Evolutionary conservation across 2,329 filamentous ascomycete genomes (phyloP).

Genomic region (Achaetomium macrosporum): DNA sequence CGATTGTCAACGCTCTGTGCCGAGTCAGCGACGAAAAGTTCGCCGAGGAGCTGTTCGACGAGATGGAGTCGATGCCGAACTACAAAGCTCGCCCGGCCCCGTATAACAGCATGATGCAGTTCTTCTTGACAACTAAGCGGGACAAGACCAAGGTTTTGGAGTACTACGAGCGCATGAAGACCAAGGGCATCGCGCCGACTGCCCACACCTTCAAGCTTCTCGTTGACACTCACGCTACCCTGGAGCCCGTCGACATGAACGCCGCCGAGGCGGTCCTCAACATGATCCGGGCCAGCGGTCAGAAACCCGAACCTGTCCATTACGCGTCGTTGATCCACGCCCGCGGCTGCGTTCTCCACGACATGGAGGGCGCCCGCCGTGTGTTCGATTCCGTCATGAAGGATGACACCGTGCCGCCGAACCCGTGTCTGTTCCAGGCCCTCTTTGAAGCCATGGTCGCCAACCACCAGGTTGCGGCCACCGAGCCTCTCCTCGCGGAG

Average conservation of each 20-base stretch:
- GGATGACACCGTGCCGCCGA: constrained; percentile 60
- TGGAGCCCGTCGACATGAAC: constrained; percentile 83
- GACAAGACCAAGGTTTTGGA: constrained; percentile 88
- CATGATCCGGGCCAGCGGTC: constrained; percentile 67
- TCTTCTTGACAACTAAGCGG: constrained; percentile 95
- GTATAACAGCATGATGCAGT: constrained; percentile 99
- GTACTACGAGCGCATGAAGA: constrained; percentile 93
- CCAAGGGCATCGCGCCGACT: constrained; percentile 80
- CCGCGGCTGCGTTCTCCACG: constrained; percentile 87
- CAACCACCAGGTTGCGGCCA: constrained; percentile 77
- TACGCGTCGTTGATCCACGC: constrained; percentile 95
- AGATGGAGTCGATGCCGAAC: constrained; percentile 98
- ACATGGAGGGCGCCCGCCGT: constrained; percentile 74
- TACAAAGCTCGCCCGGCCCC: constrained; percentile 96
- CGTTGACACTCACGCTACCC: constrained; percentile 88
- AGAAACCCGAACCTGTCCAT: constrained; percentile 83
- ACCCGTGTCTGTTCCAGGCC: constrained; percentile 89
- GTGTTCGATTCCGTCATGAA: constrained; percentile 77
- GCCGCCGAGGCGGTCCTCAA: constrained; percentile 80
- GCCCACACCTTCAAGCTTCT: constrained; percentile 97
- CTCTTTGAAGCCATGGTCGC: constrained; percentile 97
- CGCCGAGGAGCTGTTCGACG: constrained; percentile 94
- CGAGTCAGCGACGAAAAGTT: constrained; percentile 97
- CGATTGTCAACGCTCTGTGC: constrained; percentile 95
- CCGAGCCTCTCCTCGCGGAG: constrained; percentile 64